Percentiles rank a stretch among this genome's conserved stretches.
Conservation (phyloP, 2,329 filamentous ascomycete species). For the Neofusicoccum parvum region DNA sequence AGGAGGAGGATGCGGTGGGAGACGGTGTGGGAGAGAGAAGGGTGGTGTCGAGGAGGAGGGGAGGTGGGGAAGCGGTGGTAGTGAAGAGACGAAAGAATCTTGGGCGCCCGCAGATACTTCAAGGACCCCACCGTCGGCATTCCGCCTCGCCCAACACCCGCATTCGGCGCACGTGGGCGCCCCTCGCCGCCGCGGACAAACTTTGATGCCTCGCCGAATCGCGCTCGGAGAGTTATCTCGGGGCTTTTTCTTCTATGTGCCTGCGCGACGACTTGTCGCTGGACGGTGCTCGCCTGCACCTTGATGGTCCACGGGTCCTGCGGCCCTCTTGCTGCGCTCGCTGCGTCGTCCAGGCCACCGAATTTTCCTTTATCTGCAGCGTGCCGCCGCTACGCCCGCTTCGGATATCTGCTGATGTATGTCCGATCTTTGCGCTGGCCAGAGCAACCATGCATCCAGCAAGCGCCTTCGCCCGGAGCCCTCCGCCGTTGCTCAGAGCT, state of each 20-base stretch:
- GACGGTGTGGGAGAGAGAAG: constrained; percentile 23
- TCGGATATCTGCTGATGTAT: neutral
- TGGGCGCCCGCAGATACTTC: constrained; percentile 19
- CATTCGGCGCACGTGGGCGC: constrained; percentile 12
- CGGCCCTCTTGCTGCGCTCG: neutral
- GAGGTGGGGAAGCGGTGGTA: constrained; percentile 16
- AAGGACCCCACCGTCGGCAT: constrained; percentile 18
- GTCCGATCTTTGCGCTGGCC: neutral
- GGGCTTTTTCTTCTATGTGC: neutral
- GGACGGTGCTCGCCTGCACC: neutral
- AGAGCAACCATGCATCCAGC: neutral
- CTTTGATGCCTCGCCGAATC: neutral
- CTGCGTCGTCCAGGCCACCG: neutral
- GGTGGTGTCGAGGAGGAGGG: neutral
- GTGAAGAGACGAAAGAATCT: constrained; percentile 13
- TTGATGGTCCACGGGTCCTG: neutral
- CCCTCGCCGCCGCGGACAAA: neutral
- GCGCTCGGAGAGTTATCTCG: constrained; percentile 3
- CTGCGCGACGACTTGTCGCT: no score
- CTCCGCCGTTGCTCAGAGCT: neutral
- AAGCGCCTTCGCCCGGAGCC: neutral
- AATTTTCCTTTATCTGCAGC: neutral
- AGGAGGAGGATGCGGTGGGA: constrained; percentile 24
- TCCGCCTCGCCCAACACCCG: constrained; percentile 1
- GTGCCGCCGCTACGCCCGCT: neutral